Evolutionary conservation across 2,329 filamentous ascomycete species (phyloP).

Genomic region (Paraphaeosphaeria minitans): DNA sequence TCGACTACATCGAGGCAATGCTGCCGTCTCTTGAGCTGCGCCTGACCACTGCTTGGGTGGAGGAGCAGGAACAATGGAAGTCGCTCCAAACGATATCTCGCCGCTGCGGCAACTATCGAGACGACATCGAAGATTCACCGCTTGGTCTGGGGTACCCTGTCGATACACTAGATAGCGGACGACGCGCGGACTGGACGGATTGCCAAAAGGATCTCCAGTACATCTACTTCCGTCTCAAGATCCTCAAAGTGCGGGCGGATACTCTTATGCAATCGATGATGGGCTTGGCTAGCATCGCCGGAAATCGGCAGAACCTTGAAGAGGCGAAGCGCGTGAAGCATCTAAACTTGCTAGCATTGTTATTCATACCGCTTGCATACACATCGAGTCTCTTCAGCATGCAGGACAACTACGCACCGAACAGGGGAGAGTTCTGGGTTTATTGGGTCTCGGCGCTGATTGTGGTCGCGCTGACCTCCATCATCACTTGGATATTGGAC

Average conservation of each 20-base stretch:
- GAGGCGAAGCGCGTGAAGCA: conserved; percentile 44
- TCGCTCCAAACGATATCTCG: conserved; percentile 39
- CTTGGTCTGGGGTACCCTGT: conserved; percentile 35
- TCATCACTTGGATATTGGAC: conserved; percentile 33
- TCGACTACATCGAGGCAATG: conserved; percentile 44
- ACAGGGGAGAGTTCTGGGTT: conserved; percentile 35
- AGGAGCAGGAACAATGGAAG: conserved; percentile 44
- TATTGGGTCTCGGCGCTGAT: conserved; percentile 40
- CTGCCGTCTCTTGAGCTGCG: conserved; percentile 40
- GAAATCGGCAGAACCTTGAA: conserved; percentile 41
- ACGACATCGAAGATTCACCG: conserved; percentile 41
- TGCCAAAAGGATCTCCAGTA: conserved; percentile 41
- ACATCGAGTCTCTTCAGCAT: conserved; percentile 42
- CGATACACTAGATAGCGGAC: conserved; percentile 8
- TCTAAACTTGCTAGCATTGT: conserved; percentile 37
- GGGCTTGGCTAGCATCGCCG: conserved; percentile 40
- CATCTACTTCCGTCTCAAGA: conserved; percentile 38
- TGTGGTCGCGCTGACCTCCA: conserved; percentile 30
- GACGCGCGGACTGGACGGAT: conserved; percentile 28
- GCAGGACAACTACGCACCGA: conserved; percentile 38
- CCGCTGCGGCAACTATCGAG: conserved; percentile 43
- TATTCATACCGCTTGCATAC: conserved; percentile 44
- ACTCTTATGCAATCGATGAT: conserved; percentile 44
- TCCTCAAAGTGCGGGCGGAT: conserved; percentile 41
- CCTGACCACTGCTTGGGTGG: conserved; percentile 38